Evolutionary conservation across 257 asterid species (phyloP), one percentile per base, ranked within the genome.

Genomic region (Capsicum pubescens): DNA sequence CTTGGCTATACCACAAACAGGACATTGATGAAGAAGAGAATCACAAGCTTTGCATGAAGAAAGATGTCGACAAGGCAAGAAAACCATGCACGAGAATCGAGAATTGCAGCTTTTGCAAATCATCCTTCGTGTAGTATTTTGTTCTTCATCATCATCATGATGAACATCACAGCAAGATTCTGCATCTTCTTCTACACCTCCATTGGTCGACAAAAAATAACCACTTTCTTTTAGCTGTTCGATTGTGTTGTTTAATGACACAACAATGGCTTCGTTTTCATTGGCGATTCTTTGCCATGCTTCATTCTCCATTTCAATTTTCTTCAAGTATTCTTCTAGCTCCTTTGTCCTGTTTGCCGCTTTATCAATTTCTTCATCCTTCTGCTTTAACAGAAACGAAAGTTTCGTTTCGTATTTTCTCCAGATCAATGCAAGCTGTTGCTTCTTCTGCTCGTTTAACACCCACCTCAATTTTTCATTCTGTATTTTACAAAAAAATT

Each of bases 1-100:
- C 87, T 95, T 94, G 1, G 71, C 84, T 81, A 74, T 55, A 32
- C 87, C 87, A 88, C 99, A 96, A 13, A 94, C 85, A 0, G 99
- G 99, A 79, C 99, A 96, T 21, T 84, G 88, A 86, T 85, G 77
- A 79, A 94, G 88, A 76, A 92, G 87, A 42, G 90, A 87, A 14
- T 87, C 97, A 71, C 98, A 96, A 55, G 71, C 82, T 54, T 82
- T 84, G 91, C 99, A 96, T 6, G 90, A 87, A 48, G 94, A 92
- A 1, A 96, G 90, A 85, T 96, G 99, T 79, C 98, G 88, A 72
- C 98, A 96, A 0, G 98, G 98, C 57, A 96, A 79, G 87, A 94
- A 83, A 61, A 96, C 82, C 13, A 94, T 91, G 79, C 97, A 84
- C 87, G 78, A 69, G 8, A n/a, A 93, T 85, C 93, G 78, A 79